Conservation (phyloP, 345 rosid genomes). For the Melastoma malabathricum region DNA sequence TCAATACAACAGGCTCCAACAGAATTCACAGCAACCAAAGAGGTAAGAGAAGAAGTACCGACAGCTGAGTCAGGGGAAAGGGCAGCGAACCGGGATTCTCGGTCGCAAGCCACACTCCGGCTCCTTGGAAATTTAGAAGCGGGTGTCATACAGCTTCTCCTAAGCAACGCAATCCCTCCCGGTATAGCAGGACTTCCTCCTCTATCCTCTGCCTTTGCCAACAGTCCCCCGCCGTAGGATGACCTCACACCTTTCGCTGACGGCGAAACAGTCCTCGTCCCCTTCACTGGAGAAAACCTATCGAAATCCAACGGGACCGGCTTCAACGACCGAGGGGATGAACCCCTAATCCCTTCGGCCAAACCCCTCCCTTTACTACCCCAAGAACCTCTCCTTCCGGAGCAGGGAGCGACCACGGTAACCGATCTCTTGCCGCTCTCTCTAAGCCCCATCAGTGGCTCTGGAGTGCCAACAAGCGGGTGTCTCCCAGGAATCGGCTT, state of each 20-base stretch:
- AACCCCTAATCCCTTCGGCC: constrained; percentile 9
- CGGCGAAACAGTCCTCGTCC: constrained; percentile 7
- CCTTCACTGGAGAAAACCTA: constrained; percentile 73
- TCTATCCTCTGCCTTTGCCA: constrained; percentile 45
- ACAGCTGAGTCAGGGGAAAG: constrained; percentile 77
- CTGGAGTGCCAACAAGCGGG: constrained; percentile 81
- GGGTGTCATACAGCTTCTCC: constrained; percentile 23
- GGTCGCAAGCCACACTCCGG: constrained; percentile 47
- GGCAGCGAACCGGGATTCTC: constrained; percentile 39
- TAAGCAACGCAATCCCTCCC: neutral
- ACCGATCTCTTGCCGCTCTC: constrained; percentile 29
- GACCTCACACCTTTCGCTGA: constrained; percentile 4
- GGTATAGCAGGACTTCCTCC: constrained; percentile 37
- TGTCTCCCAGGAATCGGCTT: constrained; percentile 89
- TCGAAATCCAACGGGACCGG: constrained; percentile 81
- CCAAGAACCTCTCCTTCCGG: constrained; percentile 75
- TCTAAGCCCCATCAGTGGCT: constrained; percentile 66
- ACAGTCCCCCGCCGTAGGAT: constrained; percentile 66
- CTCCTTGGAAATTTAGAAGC: constrained; percentile 64
- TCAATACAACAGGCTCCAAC: no score
- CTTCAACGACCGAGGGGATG: constrained; percentile 62
- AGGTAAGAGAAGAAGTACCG: constrained; percentile 46
- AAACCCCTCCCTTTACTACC: constrained; percentile 23
- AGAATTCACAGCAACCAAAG: no score
- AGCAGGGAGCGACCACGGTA: constrained; percentile 18